These are phyloP conservation scores for Calocybe indica DNA, from an alignment of 768 basidiomycete species.

Conservation along the genomic window DNA sequence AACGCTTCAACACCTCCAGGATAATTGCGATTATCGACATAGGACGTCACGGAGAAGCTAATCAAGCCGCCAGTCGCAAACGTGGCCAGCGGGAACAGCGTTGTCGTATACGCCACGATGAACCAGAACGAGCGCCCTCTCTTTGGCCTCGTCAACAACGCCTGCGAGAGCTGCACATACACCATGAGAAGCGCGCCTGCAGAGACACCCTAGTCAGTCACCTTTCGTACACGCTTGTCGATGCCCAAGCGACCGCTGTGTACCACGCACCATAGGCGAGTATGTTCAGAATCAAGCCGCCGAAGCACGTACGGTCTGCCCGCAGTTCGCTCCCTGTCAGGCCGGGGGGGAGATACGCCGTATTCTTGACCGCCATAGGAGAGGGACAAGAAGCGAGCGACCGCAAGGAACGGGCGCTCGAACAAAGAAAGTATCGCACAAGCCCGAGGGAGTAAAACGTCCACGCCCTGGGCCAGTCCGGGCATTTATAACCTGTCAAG, in stretches of 20 bases:
- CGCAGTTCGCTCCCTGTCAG: conserved; percentile 2
- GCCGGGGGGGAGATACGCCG: not conserved
- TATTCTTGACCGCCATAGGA: conserved; percentile 5
- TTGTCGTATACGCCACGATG: conserved; percentile 25
- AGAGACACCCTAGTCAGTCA: not conserved
- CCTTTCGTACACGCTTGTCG: too few species aligned
- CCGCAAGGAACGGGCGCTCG: too few species aligned
- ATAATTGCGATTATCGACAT: conserved; percentile 17
- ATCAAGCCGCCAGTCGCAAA: conserved; percentile 24
- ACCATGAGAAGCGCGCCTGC: conserved; percentile 35
- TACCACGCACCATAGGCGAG: conserved; percentile 27
- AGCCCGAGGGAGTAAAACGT: too few species aligned
- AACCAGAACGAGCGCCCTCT: conserved; percentile 27
- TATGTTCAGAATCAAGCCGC: conserved; percentile 24
- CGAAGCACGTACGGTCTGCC: conserved; percentile 23
- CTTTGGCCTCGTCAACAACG: conserved; percentile 28
- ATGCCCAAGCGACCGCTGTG: not conserved
- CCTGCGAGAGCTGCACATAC: conserved; percentile 28
- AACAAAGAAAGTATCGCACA: too few species aligned
- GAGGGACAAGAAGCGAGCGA: not conserved
- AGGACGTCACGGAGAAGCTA: conserved; percentile 23
- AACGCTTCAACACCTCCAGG: conserved; percentile 11
- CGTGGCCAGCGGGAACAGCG: conserved; percentile 24
- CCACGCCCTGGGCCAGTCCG: too few species aligned
- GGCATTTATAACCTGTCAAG: too few species aligned